Evolutionary conservation across 129 eudicot species (phyloP).

Genomic region (Centrapalus pauciflorus): DNA sequence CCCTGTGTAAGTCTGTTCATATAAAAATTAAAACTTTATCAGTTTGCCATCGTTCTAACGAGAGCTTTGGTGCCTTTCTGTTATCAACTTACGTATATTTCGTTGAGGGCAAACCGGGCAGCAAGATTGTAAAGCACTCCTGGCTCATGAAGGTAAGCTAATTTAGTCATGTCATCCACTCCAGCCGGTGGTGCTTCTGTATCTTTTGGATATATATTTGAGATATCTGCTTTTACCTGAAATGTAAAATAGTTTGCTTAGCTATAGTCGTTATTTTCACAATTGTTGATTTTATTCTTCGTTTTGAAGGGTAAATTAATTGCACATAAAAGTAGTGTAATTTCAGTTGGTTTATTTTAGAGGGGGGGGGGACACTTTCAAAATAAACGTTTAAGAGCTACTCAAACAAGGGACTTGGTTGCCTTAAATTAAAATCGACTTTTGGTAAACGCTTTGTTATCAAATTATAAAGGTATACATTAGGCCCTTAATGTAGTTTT

Average conservation of each 20-base stretch:
- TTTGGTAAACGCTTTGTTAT: no score
- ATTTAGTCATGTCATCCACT: constrained; percentile 93
- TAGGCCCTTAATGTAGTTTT: no score
- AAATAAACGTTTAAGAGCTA: no score
- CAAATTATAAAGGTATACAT: no score
- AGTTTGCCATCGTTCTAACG: neutral
- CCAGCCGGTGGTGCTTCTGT: constrained; percentile 92
- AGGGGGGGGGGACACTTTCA: no score
- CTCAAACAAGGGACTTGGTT: no score
- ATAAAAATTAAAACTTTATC: constrained; percentile 10
- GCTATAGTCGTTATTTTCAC: neutral
- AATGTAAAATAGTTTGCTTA: no score
- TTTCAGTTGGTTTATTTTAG: no score
- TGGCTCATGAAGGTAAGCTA: constrained; percentile 95
- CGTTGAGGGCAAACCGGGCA: constrained; percentile 68
- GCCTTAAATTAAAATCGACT: no score
- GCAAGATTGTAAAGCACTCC: constrained; percentile 88
- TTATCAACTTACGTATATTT: constrained; percentile 60
- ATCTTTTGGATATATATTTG: constrained; percentile 83
- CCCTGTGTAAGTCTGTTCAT: constrained; percentile 85
- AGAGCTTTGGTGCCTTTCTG: neutral
- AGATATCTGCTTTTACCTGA: constrained; percentile 73
- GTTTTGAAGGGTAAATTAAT: no score
- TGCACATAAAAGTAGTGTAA: no score
- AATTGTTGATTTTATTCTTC: neutral